Conservation (phyloP, 208 protist species). For the Giardia muris region DNA sequence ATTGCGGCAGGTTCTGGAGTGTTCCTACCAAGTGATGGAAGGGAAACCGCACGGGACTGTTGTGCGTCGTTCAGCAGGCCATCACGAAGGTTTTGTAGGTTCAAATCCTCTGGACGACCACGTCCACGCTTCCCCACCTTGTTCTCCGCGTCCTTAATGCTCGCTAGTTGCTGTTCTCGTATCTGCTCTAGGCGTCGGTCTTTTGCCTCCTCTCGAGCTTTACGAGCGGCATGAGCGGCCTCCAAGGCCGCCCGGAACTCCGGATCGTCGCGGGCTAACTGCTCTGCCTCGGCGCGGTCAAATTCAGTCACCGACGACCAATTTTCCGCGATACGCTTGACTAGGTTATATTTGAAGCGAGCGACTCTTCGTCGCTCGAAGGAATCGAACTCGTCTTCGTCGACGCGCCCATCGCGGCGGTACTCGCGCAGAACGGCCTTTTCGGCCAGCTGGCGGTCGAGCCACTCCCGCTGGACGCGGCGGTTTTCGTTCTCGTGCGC, state of each 20-base stretch:
- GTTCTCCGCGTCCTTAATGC: background rate
- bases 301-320: background rate
- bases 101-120: no score
- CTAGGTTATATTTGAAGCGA: background rate
- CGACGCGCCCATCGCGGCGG: background rate
- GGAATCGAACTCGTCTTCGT: background rate
- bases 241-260: background rate
- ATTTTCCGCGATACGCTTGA: background rate
- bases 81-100: no score
- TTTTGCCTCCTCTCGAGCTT: background rate
- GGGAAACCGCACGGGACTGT: no score
- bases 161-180: background rate
- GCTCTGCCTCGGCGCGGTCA: background rate
- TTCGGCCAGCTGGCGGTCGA: background rate
- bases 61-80: no score
- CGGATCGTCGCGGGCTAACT: background rate
- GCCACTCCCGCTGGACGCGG: background rate
- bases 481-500: background rate
- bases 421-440: background rate
- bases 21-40: no score
- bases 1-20: no score
- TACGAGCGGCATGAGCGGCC: background rate
- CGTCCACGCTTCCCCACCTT: background rate
- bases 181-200: background rate
- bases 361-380: background rate